Evolutionary conservation across 345 rosid genomes (phyloP), one percentile per base, ranked within the genome.

Genomic region (Eucalyptus erythrocorys): DNA sequence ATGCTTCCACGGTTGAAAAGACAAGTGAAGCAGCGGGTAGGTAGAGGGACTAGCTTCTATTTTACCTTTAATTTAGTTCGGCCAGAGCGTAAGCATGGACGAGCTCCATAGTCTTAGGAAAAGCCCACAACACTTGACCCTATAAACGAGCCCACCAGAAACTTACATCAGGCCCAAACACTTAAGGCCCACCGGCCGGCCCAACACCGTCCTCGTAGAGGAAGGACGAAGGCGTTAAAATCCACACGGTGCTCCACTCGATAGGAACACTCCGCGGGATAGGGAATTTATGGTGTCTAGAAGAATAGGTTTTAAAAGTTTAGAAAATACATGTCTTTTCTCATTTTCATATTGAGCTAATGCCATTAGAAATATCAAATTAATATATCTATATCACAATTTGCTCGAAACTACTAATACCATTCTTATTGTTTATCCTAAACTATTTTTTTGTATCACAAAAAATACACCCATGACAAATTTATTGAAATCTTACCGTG

Each of bases 231-330:
- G n/a, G n/a, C n/a, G n/a, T n/a, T n/a, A n/a, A n/a, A n/a, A n/a
- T 11, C 7, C 6, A 3, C 64, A 57, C n/a, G 14, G 59, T 55
- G 27, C 59, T 55, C 59, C 27, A 27, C 66, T 27, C n/a, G 7
- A 7, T n/a, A 8, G 5, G 0, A 49, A 19, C 0, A 49, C 19
- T 49, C 51, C 15, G 51, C 6, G 1, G 2, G 7, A 49, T 7
- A 49, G 19, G 51, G 19, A 49, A 49, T 49, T 49, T 49, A 49
- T 49, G 51, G 14, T 49, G 19, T 19, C 51, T 49, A 49, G 1
- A 49, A 49, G n/a, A 49, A 15, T 21, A 53, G 59, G 59, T 53
- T 53, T 53, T 8, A 22, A 19, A 53, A 53, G 59, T 53, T 53
- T 1, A 53, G 7, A 53, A 21, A 53, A 6, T 53, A 21, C 10